Percentiles rank a stretch among this genome's conserved stretches.
Evolutionary conservation across 148 eudicot genomes (phyloP).

Genomic region (Silene conica): DNA sequence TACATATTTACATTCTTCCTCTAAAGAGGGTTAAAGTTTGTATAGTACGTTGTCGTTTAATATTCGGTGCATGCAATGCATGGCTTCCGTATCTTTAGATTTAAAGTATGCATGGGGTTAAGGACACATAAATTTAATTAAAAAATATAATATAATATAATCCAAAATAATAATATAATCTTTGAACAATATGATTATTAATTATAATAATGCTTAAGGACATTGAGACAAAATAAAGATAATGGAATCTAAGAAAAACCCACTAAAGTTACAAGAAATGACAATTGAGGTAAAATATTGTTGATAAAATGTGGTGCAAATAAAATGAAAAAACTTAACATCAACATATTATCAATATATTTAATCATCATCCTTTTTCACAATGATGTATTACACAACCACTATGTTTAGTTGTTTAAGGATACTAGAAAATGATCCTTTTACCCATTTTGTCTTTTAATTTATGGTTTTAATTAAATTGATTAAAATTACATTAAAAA

Average conservation of each 20-base stretch:
- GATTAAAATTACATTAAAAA: too few species aligned
- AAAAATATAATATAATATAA: neutral
- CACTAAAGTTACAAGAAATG: constrained; percentile 18
- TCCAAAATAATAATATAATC: neutral
- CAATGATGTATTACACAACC: neutral
- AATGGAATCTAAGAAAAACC: constrained; percentile 11
- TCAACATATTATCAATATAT: neutral
- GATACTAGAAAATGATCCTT: neutral
- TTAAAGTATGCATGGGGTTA: constrained; percentile 2
- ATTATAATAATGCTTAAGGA: neutral
- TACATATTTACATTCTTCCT: too few species aligned
- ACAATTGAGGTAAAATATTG: constrained; percentile 15
- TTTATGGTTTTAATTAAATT: neutral
- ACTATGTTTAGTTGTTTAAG: neutral
- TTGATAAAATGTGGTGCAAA: neutral
- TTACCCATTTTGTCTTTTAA: neutral
- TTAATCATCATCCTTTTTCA: neutral
- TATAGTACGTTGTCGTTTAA: too few species aligned
- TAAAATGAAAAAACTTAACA: neutral
- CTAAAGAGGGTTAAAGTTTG: too few species aligned
- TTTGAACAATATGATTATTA: constrained; percentile 4
- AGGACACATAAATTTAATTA: neutral
- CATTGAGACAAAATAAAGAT: constrained; percentile 20
- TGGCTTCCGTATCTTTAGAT: neutral
- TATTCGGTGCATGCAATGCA: constrained; percentile 1